Base-by-base conservation (phyloP, 805 yeast species). In the Pichia paraexigua region DNA sequence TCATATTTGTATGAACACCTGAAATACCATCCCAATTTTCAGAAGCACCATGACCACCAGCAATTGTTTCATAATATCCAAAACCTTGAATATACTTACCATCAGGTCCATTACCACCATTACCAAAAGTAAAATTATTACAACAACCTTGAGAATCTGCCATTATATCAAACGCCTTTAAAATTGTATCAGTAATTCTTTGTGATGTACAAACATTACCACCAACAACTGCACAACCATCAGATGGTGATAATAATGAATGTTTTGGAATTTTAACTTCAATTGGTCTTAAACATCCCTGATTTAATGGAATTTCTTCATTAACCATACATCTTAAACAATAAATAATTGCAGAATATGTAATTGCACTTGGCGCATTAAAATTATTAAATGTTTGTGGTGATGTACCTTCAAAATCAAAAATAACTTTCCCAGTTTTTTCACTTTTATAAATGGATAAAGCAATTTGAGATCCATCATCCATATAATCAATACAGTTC, bases 131-230 rank as follows among this genome's bases (percentile, higher is more conserved):
- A 59, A 92, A 80, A 68, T 92, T 94, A 68, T 94, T 92, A 66
- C 96, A 88, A 53, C 94, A 90, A 43, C 97, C 97, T 69, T 92
- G 98, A 1, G 97, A 90, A 57, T 90, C 97, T 2, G 97, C 97
- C 72, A 89, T 86, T 6, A 90, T 89, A 54, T 79, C 76, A 65
- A 94, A 90, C 0, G 98, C 94, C 60, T 83, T 84, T 61, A 92
- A 73, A 41, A 94, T 79, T 2, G 87, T 92, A 67, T 91, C 97
- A 0, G 96, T 90, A 45, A 94, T 82, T 59, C 97, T 77, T 67
- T 94, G 98, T 1, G 97, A 85, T 1, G 98, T 92, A 69, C 91
- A 85, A 9, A 92, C 98, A 65, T 92, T 92, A 10, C 97, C 97
- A 44, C 91, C 94, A 20, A 92, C 97, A 39, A 89, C 95, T 2